Evolutionary conservation across 2,329 filamentous ascomycete genomes (phyloP).

Genomic region (Talaromyces verruculosus): DNA sequence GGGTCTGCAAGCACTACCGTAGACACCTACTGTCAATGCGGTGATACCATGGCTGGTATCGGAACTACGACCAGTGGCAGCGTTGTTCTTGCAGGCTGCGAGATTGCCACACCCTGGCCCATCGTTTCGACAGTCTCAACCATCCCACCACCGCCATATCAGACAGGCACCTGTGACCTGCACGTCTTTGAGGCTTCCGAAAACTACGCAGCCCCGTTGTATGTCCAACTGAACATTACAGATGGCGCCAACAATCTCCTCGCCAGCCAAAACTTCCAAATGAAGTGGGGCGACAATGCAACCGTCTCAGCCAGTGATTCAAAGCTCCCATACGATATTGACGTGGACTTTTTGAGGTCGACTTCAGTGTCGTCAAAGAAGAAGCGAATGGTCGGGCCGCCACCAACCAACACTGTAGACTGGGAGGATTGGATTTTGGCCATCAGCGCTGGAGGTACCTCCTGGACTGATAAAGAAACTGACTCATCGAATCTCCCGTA

Average conservation of each 20-base stretch:
- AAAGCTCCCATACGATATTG: slow-evolving; percentile 15
- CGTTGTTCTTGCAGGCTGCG: slow-evolving; percentile 8
- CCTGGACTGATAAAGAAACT: slow-evolving; percentile 8
- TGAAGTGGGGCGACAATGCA: slow-evolving; percentile 5
- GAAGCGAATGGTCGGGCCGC: slow-evolving; percentile 1
- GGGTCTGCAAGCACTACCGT: slow-evolving; percentile 2
- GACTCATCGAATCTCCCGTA: slow-evolving; percentile 11
- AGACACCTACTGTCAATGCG: slow-evolving; percentile 11
- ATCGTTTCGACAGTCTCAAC: slow-evolving; percentile 10
- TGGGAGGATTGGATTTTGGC: slow-evolving; percentile 13
- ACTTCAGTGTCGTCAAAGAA: neutral
- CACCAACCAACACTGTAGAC: neutral
- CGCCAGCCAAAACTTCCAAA: neutral
- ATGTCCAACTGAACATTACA: slow-evolving; percentile 7
- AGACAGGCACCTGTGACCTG: slow-evolving; percentile 10
- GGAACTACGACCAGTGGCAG: slow-evolving; percentile 7
- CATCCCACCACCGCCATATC: slow-evolving; percentile 13
- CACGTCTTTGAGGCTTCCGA: slow-evolving; percentile 7
- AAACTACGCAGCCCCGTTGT: neutral
- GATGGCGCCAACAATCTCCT: slow-evolving; percentile 9
- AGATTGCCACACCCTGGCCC: neutral
- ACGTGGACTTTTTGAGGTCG: neutral
- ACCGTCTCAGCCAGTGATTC: neutral
- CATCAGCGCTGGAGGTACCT: slow-evolving; percentile 1
- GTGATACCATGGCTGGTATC: neutral